Percentiles rank a stretch among this genome's conserved stretches.
Evolutionary conservation across 1,284 basidiomycete genomes (phyloP).

Genomic region (Papiliotrema laurentii): DNA sequence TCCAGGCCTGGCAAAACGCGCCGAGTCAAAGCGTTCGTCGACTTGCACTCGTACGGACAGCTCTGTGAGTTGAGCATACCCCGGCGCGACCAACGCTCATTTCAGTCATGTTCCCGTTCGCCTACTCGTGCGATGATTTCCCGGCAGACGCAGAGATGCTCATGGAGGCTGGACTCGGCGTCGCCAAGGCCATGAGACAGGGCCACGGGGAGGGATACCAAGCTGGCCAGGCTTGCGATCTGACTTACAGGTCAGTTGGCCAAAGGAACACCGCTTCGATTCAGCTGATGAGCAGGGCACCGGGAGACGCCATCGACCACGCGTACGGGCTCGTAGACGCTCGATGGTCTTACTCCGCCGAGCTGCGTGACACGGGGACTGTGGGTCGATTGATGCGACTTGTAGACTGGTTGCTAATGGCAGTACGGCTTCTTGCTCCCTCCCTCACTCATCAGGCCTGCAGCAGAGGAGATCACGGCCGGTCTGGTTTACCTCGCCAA

Average conservation of each 20-base stretch:
- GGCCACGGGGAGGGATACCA: slow-evolving; percentile 57
- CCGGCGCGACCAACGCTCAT: neutral
- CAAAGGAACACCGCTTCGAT: neutral
- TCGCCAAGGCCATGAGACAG: slow-evolving; percentile 58
- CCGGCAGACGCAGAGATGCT: slow-evolving; percentile 77
- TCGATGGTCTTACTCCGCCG: slow-evolving; percentile 71
- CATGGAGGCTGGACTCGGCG: slow-evolving; percentile 70
- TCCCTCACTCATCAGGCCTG: slow-evolving; percentile 65
- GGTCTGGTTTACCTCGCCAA: slow-evolving; percentile 63
- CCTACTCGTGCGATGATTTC: slow-evolving; percentile 63
- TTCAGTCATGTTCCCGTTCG: slow-evolving; percentile 61
- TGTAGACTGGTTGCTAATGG: neutral
- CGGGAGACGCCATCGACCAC: slow-evolving; percentile 73
- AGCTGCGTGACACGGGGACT: slow-evolving; percentile 76
- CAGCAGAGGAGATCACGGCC: slow-evolving; percentile 67
- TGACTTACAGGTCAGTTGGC: slow-evolving; percentile 59
- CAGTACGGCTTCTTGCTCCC: slow-evolving; percentile 78
- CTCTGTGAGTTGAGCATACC: slow-evolving; percentile 56
- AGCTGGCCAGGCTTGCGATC: slow-evolving; percentile 64
- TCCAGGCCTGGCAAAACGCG: slow-evolving; percentile 31
- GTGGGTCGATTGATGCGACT: slow-evolving; percentile 48
- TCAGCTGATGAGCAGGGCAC: slow-evolving; percentile 29
- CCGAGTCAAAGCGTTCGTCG: slow-evolving; percentile 60
- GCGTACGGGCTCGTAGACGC: slow-evolving; percentile 62
- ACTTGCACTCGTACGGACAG: slow-evolving; percentile 78